Base-by-base conservation (phyloP, 2,329 filamentous ascomycete genomes). In the Rosellinia necatrix region DNA sequence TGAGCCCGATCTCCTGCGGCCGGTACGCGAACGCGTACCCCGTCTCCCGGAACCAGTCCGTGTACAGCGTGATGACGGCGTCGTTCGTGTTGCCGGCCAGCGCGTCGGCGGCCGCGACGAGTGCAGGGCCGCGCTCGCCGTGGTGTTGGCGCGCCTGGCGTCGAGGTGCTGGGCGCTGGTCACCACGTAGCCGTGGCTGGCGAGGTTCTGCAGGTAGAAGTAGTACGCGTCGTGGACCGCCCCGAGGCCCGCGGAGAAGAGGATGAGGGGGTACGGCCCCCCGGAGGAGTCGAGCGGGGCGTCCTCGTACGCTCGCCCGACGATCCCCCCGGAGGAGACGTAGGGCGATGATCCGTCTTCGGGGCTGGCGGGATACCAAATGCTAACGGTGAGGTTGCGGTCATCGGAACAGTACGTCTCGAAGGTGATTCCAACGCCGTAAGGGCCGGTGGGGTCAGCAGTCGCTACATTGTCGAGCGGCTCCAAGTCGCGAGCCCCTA, bases 211-310 rank as follows among this genome's bases (percentile, higher is more conserved):
- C 7, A 54, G 34, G 19, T 59, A 61, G 40, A 61, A 61, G 34
- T 61, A 61, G 21, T 61, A 61, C 13, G 43, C 58, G 35, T 61
- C 58, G 10, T 61, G 22, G 17, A 61, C 58, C 19, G 58, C 58
- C 22, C 30, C 58, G 38, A 61, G 55, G 3, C 58, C 58, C 6
- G 58, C 15, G 15, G 58, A 61, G 48, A 61, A 61, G 21, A 61
- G 6, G 13, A 61, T 53, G 15, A 61, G 46, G 17, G 58, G 58
- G 22, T 56, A 61, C 24, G 58, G 58, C n/a, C 58, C 55, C 10
- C 40, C 38, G 27, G 57, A 49, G 3, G 57, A 38, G 49, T 59
- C 49, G 19, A 59, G 37, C 8, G 57, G 49, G 13, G 56, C 56
- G 24, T 58, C 56, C 43, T 53, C 24, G 4, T 46, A 52, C 27